These are phyloP conservation scores for Diddensiella santjacobensis DNA, from an alignment of 805 yeast species.

Conservation along the genomic window DNA sequence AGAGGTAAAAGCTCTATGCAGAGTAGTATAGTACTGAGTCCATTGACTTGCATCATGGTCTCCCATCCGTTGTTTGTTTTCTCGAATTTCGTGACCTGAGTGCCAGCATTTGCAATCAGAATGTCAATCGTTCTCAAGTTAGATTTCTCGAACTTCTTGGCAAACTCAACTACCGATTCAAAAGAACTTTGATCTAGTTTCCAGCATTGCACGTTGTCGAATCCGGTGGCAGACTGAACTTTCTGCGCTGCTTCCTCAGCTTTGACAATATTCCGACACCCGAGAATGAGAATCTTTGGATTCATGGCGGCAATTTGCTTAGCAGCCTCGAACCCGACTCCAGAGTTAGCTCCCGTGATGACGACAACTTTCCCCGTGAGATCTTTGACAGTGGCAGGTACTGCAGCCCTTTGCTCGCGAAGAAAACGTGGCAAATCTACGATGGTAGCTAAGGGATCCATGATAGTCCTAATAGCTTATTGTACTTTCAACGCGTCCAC, in stretches of 20 bases:
- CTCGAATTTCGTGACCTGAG: not conserved
- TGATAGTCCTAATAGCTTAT: too few species aligned
- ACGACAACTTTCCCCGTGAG: slow-evolving; percentile 38
- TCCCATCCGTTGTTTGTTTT: not conserved
- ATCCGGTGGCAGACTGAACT: not conserved
- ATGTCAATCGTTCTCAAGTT: not conserved
- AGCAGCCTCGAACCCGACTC: slow-evolving; percentile 38
- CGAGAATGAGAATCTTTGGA: not conserved
- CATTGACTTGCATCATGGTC: not conserved
- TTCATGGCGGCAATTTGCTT: not conserved
- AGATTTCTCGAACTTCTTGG: not conserved
- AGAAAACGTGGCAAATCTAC: not conserved
- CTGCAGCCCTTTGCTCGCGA: not conserved
- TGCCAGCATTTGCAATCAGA: not conserved
- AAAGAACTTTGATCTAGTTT: not conserved
- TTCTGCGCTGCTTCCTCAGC: not conserved
- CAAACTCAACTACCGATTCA: not conserved
- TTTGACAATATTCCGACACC: not conserved
- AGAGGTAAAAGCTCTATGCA: not conserved
- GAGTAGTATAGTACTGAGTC: not conserved
- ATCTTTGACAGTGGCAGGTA: not conserved
- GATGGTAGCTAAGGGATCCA: not conserved
- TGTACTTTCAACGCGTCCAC: too few species aligned
- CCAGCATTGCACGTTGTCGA: not conserved
- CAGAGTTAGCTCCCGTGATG: slow-evolving; percentile 44